Base-by-base conservation (phyloP, 805 yeast genomes). In the Cyberlindnera saturnus region DNA sequence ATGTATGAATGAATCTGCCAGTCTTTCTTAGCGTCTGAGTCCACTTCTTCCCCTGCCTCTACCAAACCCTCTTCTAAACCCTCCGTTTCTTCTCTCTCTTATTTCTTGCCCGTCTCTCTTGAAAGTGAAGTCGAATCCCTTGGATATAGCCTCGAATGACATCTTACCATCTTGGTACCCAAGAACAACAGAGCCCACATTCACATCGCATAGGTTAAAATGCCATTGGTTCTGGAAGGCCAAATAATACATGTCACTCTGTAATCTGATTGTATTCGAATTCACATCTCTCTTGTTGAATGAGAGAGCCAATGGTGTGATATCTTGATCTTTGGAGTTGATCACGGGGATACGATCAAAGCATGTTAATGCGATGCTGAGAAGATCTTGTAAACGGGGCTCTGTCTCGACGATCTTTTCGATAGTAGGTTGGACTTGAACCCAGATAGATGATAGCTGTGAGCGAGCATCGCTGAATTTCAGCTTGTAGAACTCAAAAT, bases 151-250 rank as follows among this genome's bases (percentile, higher is more conserved):
- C 42, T 77, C 78, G 59, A 79, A 69, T 34, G 70, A 67, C 42
- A 83, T 65, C 40, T 67, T 61, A 3, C 83, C 79, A 41, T 69
- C 65, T 13, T 56, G 64, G 45, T 68, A 64, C 42, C 65, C 66
- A 44, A 77, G 63, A 38, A 66, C 61, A 41, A 80, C 64, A 39
- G 64, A 60, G 6, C 84, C 88, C 50, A 68, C 64, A 19, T 67
- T 61, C 26, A 70, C 71, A 56, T 84, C 91, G 53, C 88, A 77
- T 36, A 85, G 64, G 53, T 82, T 82, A 60, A 80, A 81, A 60
- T 85, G 87, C 95, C 95, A 85, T 44, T 81, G 70, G 53, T 81
- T 80, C 55, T 80, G 81, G 61, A 80, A 83, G 1, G 88, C 78
- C 14, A 75, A 68, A 56, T 79, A 77, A 51, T 80, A 77, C 33